Conservation (phyloP, 164 flowering plant genomes). For the grape (Vitis vinifera) region DNA sequence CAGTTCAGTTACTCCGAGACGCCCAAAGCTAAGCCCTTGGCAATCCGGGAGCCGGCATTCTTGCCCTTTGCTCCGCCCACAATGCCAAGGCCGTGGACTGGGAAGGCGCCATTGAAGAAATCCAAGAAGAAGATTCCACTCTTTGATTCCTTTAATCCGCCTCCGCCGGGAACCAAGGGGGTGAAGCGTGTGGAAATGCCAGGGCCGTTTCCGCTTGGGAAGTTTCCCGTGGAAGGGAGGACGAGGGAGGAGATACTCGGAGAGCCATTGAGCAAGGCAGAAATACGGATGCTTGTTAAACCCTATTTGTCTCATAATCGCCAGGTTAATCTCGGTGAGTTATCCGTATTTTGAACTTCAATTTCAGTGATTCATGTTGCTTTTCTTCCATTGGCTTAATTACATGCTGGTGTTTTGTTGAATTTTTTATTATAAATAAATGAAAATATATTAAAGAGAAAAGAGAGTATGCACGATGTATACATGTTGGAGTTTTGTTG, state of each 20-base stretch:
- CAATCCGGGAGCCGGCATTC: constrained; percentile 88
- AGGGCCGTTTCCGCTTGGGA: constrained; percentile 46
- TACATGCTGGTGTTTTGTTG: no score
- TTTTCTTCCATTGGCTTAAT: neutral
- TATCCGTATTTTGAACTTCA: neutral
- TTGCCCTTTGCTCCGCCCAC: constrained; percentile 89
- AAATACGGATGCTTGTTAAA: constrained; percentile 59
- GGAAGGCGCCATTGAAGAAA: constrained; percentile 83
- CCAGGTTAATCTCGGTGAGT: constrained; percentile 92
- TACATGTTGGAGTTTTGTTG: neutral
- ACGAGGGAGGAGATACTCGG: constrained; percentile 79
- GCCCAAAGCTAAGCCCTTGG: constrained; percentile 79
- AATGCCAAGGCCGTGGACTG: constrained; percentile 98
- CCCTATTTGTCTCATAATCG: constrained; percentile 60
- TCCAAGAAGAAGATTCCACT: constrained; percentile 58
- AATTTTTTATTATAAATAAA: no score
- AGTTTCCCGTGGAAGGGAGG: constrained; percentile 37
- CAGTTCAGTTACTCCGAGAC: constrained; percentile 94
- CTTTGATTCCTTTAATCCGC: constrained; percentile 50
- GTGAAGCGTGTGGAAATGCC: constrained; percentile 55
- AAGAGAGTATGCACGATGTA: no score
- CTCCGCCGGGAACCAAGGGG: constrained; percentile 35
- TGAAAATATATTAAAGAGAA: no score
- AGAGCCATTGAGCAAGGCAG: constrained; percentile 62
- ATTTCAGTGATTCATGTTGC: neutral